Conservation (phyloP, 1,284 basidiomycete genomes). For the Ceratobasidium papillatum region DNA sequence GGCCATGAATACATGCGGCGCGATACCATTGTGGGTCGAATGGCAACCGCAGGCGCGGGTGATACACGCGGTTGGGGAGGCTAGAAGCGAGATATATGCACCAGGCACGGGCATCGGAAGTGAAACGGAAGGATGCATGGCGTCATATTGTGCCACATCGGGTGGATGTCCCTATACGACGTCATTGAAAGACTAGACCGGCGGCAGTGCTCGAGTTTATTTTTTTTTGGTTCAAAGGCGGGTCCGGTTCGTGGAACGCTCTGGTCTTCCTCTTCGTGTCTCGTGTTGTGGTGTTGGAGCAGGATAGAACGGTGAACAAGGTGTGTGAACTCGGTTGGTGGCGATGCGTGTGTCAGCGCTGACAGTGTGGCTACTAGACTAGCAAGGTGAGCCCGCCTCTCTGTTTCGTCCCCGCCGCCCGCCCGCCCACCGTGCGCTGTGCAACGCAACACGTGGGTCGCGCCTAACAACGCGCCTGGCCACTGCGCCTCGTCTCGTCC, state of each 20-base stretch:
- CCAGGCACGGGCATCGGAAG: not conserved
- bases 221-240: slow-evolving; percentile 1
- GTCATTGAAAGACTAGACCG: not conserved
- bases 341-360: not conserved
- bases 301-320: not conserved
- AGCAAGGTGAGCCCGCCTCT: not conserved
- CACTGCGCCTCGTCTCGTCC: slow-evolving; percentile 11
- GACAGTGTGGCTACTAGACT: not conserved
- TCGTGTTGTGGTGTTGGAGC: not conserved
- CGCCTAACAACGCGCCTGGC: not conserved
- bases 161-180: slow-evolving; percentile 9
- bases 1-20: not conserved
- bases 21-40: not conserved
- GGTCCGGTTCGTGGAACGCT: not conserved
- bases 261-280: not conserved
- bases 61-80: not conserved
- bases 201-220: slow-evolving; percentile 4
- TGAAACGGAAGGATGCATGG: not conserved
- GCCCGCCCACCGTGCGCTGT: too few species aligned
- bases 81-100: not conserved
- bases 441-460: not conserved
- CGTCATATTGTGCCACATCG: slow-evolving; percentile 8
- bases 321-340: slow-evolving; percentile 9
- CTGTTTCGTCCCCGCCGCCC: not conserved
- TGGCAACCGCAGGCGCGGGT: not conserved